Conservation (phyloP, 2,329 filamentous ascomycete genomes). For the Colletotrichum acutatum region DNA sequence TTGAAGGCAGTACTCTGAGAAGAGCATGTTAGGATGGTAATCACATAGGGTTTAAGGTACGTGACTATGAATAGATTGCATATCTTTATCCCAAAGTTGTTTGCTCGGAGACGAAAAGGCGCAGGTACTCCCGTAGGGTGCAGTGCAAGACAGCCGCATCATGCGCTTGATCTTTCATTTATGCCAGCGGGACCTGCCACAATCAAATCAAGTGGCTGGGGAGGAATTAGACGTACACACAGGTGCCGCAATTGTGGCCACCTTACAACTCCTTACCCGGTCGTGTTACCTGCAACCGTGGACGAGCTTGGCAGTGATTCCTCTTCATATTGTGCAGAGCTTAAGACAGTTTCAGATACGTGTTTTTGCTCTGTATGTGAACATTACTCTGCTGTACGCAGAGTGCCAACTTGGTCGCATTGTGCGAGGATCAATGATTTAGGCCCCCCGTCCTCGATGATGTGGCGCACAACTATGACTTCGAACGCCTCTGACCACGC, state of each 20-base stretch:
- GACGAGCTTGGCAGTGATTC: not conserved
- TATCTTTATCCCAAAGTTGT: not conserved
- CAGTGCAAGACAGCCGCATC: not conserved
- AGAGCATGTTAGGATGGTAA: not conserved
- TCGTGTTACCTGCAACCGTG: constrained; percentile 4
- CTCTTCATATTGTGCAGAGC: not conserved
- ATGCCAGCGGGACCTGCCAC: not conserved
- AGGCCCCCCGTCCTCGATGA: too few species aligned
- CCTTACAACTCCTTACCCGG: not conserved
- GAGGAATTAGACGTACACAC: not conserved
- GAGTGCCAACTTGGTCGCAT: not conserved
- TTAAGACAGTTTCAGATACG: constrained; percentile 21
- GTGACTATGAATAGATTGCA: not conserved
- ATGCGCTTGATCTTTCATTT: not conserved
- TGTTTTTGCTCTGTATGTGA: not conserved
- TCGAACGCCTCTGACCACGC: not conserved
- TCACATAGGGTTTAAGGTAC: not conserved
- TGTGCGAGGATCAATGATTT: not conserved
- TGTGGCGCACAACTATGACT: not conserved
- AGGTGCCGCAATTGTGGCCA: constrained; percentile 12
- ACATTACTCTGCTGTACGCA: not conserved
- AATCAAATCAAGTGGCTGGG: constrained; percentile 3
- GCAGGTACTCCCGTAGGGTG: too few species aligned
- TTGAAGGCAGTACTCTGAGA: constrained; percentile 55
- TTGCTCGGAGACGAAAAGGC: not conserved